Base-by-base conservation (phyloP, 83 land plant species). In the Picea abies region DNA sequence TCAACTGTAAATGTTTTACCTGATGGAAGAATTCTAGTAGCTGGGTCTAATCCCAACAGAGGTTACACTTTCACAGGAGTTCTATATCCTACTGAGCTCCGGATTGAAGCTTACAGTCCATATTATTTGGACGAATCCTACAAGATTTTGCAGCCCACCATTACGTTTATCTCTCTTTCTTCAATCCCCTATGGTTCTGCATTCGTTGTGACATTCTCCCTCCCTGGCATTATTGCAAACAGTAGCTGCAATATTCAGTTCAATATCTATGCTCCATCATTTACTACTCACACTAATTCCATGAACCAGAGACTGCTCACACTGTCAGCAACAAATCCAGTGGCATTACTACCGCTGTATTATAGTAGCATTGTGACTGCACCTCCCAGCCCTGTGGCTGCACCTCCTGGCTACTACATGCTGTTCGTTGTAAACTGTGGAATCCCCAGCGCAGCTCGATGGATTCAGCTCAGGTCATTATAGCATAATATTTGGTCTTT, bases 281-380 rank as follows among this genome's bases (percentile, higher is more conserved):
- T 94, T 82, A 84, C 88, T 10, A 94, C 94, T 56, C 96, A 94
- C 67, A 87, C 96, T 4, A 81, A 85, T 66, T 90, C 92, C 7
- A 89, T 88, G 86, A 90, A 89, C 2, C 96, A 94, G 83, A 86
- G 96, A 83, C 39, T 91, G 83, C 80, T 94, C 61, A 86, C 81
- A 86, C 78, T 90, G 32, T 71, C 76, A 41, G 49, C 52, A 37
- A 71, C 76, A 7, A 71, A 44, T 39, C 76, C 76, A 71, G 20
- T 71, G 44, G 19, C 44, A 6, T 39, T 71, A 37, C 44, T 44
- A 1, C 20, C 44, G 22, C 11, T 37, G 7, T 71, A 71, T 71
- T 71, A 71, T 39, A 71, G 76, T 39, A 49, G 56, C 56, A 5
- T 71, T 71, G 76, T 71, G 76, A 71, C 80, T 22, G 84, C 71